Base-by-base conservation (phyloP, 208 protist genomes). In the Leishmania gerbilli region DNA sequence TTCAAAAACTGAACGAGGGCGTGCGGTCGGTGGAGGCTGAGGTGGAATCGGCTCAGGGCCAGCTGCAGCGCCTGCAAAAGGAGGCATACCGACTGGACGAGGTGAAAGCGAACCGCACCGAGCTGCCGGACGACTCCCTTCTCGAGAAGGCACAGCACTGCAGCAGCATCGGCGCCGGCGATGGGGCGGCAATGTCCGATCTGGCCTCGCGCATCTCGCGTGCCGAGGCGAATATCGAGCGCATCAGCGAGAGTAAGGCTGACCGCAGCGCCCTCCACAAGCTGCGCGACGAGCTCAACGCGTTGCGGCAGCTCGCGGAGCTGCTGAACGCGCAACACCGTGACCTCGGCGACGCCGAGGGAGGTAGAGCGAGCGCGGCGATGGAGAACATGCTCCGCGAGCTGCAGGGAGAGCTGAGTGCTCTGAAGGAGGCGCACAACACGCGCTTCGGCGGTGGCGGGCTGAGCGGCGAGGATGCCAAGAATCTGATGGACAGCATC, bases 161-260 rank as follows among this genome's bases (percentile, higher is more conserved):
- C 13, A 40, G 55, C 81, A 81, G 81, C 83, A 78, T 40, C 34
- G 75, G 47, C 7, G 82, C 77, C 74, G 69, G 77, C 71, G 75
- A 69, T 45, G 74, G 37, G 31, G 67, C 72, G n/a, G 79, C 75
- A 45, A 60, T 89, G 11, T 84, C 85, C 17, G 89, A 92, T 7
- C 47, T 95, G 40, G n/a, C 69, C n/a, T 19, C 58, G 53, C 88
- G 82, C 67, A 74, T 93, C 56, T 62, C 83, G 24, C 80, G 87
- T 8, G 72, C 88, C n/a, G 78, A 86, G 62, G 53, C 74, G 40
- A 77, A 74, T 27, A 78, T 92, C 21, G 80, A 79, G 15, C 72
- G 75, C n/a, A 76, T 96, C 31, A 87, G 91, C 31, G 88, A 93
- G 51, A 71, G 82, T 64, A 97, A 97, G 89, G 94, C 94, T 0